phyloP scores from a whole-genome alignment of 495 filamentous ascomycete genomes.

The Podospora fimiseda region DNA sequence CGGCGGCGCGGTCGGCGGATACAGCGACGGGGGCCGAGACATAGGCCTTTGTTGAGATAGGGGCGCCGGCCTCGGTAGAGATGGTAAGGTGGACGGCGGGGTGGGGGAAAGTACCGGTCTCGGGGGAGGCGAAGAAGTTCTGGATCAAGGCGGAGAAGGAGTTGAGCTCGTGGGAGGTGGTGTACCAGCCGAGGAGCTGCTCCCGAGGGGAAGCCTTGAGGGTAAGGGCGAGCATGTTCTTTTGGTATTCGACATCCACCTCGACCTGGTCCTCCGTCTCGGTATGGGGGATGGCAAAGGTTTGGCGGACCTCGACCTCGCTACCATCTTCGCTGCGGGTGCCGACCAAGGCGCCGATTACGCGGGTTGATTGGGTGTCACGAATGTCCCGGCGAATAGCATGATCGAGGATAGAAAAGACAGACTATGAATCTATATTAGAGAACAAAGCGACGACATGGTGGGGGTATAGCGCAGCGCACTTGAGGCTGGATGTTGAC shows the following conservation, averaged over 20 bases:
- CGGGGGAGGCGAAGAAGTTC: slow-evolving; percentile 97
- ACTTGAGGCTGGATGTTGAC: slow-evolving; percentile 95
- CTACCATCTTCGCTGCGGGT: slow-evolving; percentile 89
- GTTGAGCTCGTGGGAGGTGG: slow-evolving; percentile 90
- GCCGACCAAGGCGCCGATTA: slow-evolving; percentile 92
- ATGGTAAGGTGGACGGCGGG: slow-evolving; percentile 95
- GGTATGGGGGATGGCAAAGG: slow-evolving; percentile 95
- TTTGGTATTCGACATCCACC: slow-evolving; percentile 99
- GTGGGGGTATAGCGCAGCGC: slow-evolving; percentile 26
- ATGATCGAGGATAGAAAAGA: slow-evolving; percentile 97
- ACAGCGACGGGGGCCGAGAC: slow-evolving; percentile 93
- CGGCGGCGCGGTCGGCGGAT: slow-evolving; percentile 85
- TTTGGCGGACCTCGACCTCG: slow-evolving; percentile 89
- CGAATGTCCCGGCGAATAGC: slow-evolving; percentile 84
- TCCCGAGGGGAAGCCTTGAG: slow-evolving; percentile 91
- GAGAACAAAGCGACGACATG: not conserved
- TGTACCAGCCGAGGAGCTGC: slow-evolving; percentile 95
- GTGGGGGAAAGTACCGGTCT: slow-evolving; percentile 93
- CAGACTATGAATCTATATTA: slow-evolving; percentile 52
- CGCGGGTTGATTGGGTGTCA: slow-evolving; percentile 82
- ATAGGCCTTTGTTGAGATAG: slow-evolving; percentile 82
- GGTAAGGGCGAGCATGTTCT: slow-evolving; percentile 93
- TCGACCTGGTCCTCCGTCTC: slow-evolving; percentile 98
- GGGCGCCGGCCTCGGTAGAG: slow-evolving; percentile 74
- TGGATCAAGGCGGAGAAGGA: slow-evolving; percentile 97